Percentiles rank a stretch among this genome's conserved stretches.
Conservation (phyloP, 176 grass and related monocot genomes). For the Avena insularis region DNA sequence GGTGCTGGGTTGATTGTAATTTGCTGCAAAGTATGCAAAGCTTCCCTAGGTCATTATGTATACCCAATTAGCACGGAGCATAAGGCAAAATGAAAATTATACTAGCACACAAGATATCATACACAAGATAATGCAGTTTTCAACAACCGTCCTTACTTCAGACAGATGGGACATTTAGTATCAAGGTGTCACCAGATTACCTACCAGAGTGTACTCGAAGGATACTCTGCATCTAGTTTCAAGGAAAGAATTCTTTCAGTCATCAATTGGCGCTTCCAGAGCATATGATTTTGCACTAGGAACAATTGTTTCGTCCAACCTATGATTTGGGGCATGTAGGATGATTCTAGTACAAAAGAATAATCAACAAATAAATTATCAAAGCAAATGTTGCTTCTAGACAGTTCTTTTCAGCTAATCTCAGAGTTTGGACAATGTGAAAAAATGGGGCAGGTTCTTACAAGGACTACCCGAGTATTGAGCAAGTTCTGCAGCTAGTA, state of each 20-base stretch:
- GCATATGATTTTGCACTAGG: slow-evolving; percentile 93
- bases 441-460: neutral
- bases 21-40: too few relatives aligned
- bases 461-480: neutral
- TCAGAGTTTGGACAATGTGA: neutral
- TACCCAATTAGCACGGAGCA: too few relatives aligned
- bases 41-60: too few relatives aligned
- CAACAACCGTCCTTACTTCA: neutral
- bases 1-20: too few relatives aligned
- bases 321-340: slow-evolving; percentile 86
- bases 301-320: slow-evolving; percentile 81
- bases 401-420: neutral
- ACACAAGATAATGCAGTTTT: neutral
- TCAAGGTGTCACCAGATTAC: slow-evolving; percentile 33
- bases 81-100: too few relatives aligned
- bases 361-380: slow-evolving; percentile 20
- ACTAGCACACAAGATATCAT: too few relatives aligned
- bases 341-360: slow-evolving; percentile 39
- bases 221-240: slow-evolving; percentile 83
- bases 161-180: neutral
- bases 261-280: slow-evolving; percentile 75
- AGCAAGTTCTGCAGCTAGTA: neutral
- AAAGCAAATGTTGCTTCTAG: neutral
- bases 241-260: slow-evolving; percentile 81
- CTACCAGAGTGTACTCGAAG: slow-evolving; percentile 95